Evolutionary conservation across 768 basidiomycete species (phyloP).

Genomic region (Chalciporus piperatus): DNA sequence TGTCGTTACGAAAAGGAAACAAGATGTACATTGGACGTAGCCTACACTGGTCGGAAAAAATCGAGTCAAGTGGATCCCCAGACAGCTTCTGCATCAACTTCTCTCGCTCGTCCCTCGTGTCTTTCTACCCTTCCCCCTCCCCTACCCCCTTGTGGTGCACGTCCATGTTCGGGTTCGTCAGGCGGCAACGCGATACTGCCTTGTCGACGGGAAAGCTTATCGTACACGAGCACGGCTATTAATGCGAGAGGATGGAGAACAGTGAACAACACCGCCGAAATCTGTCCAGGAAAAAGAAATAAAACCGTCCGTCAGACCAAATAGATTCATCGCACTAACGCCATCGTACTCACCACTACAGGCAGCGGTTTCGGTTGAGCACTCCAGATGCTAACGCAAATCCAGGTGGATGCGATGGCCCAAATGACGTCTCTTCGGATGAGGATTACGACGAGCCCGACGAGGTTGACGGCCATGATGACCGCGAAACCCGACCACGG

Average conservation of each 20-base stretch:
- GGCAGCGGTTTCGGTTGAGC: slow-evolving; percentile 58
- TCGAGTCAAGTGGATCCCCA: slow-evolving; percentile 31
- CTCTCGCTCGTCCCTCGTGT: slow-evolving; percentile 28
- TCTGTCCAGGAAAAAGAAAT: slow-evolving; percentile 33
- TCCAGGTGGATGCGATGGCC: slow-evolving; percentile 74
- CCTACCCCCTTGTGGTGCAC: neutral
- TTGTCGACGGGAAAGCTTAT: slow-evolving; percentile 12
- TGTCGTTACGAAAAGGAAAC: neutral
- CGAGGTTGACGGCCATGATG: slow-evolving; percentile 59
- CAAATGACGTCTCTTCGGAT: slow-evolving; percentile 69
- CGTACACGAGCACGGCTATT: slow-evolving; percentile 44
- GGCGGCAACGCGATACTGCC: slow-evolving; percentile 44
- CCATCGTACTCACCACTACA: slow-evolving; percentile 51
- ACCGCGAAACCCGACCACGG: slow-evolving; percentile 75
- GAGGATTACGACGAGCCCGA: slow-evolving; percentile 53
- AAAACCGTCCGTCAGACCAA: no score
- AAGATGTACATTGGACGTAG: neutral
- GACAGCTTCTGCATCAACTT: slow-evolving; percentile 41
- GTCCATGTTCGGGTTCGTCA: slow-evolving; percentile 31
- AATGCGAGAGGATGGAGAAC: slow-evolving; percentile 62
- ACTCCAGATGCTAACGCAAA: slow-evolving; percentile 63
- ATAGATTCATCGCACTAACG: no score
- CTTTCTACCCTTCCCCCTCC: neutral
- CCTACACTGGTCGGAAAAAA: neutral
- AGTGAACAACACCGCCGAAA: slow-evolving; percentile 62